Conservation (phyloP, 768 basidiomycete genomes). For the Tephrocybe sp. region DNA sequence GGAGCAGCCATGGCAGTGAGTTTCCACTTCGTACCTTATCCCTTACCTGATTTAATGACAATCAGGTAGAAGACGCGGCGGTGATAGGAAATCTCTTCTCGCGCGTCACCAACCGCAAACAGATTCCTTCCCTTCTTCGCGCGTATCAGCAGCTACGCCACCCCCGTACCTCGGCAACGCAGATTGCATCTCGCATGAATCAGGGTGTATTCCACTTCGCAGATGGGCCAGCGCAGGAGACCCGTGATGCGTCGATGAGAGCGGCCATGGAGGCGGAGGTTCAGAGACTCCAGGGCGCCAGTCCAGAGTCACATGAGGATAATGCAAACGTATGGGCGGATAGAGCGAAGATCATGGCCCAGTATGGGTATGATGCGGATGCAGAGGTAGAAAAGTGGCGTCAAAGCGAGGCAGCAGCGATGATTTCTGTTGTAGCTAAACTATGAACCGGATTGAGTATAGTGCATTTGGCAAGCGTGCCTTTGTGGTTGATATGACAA, state of each 20-base stretch:
- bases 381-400: slow-evolving; percentile 52
- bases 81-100: slow-evolving; percentile 54
- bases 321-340: slow-evolving; percentile 59
- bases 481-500: background rate
- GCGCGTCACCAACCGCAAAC: slow-evolving; percentile 37
- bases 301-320: slow-evolving; percentile 20
- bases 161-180: slow-evolving; percentile 47
- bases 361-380: slow-evolving; percentile 61
- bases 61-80: slow-evolving; percentile 50
- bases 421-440: slow-evolving; percentile 1
- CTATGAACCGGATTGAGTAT: slow-evolving; percentile 3
- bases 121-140: slow-evolving; percentile 41
- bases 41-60: background rate
- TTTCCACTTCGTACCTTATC: background rate
- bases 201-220: slow-evolving; percentile 55
- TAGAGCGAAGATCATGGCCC: slow-evolving; percentile 39
- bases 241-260: slow-evolving; percentile 53
- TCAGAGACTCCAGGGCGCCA: slow-evolving; percentile 11
- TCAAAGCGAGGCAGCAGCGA: background rate
- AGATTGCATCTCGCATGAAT: slow-evolving; percentile 49
- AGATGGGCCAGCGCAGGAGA: slow-evolving; percentile 56
- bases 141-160: slow-evolving; percentile 57
- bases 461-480: background rate
- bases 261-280: slow-evolving; percentile 44
- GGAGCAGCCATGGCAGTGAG: slow-evolving; percentile 55